A percentile compares a stretch with the other conserved stretches of the same genome.
Conservation (phyloP, 768 basidiomycete species). For the Amanita jacksonii region DNA sequence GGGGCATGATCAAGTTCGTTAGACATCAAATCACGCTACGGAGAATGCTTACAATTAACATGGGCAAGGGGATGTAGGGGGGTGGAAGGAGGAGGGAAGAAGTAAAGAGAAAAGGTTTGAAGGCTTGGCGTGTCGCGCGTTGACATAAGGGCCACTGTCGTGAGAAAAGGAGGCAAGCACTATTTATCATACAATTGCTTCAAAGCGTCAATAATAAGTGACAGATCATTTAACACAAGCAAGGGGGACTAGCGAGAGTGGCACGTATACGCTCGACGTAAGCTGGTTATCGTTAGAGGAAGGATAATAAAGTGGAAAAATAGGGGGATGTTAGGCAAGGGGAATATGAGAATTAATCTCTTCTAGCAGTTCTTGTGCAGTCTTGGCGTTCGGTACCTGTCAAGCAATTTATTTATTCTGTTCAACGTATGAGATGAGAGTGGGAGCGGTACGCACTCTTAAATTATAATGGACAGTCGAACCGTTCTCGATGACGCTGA, state of each 20-base stretch:
- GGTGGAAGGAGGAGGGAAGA: no score
- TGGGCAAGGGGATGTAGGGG: background rate
- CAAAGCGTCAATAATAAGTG: slow-evolving; percentile 4
- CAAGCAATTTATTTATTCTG: slow-evolving; percentile 6
- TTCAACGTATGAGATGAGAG: slow-evolving; percentile 10
- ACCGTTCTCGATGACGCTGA: slow-evolving; percentile 61
- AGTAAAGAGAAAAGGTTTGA: background rate
- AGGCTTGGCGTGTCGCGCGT: no score
- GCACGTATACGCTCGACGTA: slow-evolving; percentile 1
- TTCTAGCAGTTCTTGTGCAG: slow-evolving; percentile 60
- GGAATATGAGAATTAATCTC: slow-evolving; percentile 43
- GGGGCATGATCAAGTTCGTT: background rate
- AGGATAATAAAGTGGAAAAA: no score
- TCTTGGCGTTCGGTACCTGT: slow-evolving; percentile 60
- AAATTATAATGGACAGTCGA: slow-evolving; percentile 64
- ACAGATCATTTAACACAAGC: background rate
- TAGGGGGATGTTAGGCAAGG: slow-evolving; percentile 17
- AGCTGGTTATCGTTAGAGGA: background rate
- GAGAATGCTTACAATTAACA: background rate
- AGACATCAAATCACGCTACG: slow-evolving; percentile 12
- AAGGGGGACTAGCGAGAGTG: slow-evolving; percentile 1
- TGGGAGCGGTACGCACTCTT: slow-evolving; percentile 56
- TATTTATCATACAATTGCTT: background rate
- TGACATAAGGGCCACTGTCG: slow-evolving; percentile 3
- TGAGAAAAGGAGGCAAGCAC: slow-evolving; percentile 10